Base-by-base conservation (phyloP, 805 yeast genomes). In the Candida odintsovae region DNA sequence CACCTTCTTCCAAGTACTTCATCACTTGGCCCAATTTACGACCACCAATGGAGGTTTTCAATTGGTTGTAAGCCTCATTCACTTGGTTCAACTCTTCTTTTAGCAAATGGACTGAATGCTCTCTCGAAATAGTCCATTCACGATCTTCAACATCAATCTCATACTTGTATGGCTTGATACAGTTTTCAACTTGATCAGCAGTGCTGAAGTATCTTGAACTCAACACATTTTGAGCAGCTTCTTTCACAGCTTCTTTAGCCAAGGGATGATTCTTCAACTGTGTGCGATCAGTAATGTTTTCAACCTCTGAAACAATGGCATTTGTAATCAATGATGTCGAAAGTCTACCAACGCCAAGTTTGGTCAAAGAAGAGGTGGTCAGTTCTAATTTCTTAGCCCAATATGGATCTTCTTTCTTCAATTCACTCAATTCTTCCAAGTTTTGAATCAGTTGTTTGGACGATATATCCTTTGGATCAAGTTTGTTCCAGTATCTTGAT, bases 111-210 rank as follows among this genome's bases (percentile, higher is more conserved):
- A 80, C 76, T 0, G 97, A 77, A 60, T 86, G 95, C 28, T 86
- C 95, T 49, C 87, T 79, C 35, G 96, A 83, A 8, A 76, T 61
- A 26, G 71, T 68, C 99, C 99, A 94, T 64, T 94, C 99, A 36
- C 97, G 75, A 56, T 90, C 96, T 61, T 94, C 98, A 42, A 94
- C 79, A 60, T 94, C 99, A 49, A 94, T 90, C 61, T 94, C 99
- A 64, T 92, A 94, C 68, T 94, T 94, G 70, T 85, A 94, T 2
- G 99, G 99, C 64, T 94, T 94, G 59, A 94, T 92, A 68, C 98
- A 90, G 65, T 95, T 94, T 60, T 94, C 99, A 7, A 94, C 98
- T 64, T 94, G 99, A 64, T 95, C 99, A 0, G 99, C 95, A 0
- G 99, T 92, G 1, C 96, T 83, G 53, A 82, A 87, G 62, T 77